Evolutionary conservation across 2,329 filamentous ascomycete species (phyloP).

Genomic region (Colletotrichum sp.): DNA sequence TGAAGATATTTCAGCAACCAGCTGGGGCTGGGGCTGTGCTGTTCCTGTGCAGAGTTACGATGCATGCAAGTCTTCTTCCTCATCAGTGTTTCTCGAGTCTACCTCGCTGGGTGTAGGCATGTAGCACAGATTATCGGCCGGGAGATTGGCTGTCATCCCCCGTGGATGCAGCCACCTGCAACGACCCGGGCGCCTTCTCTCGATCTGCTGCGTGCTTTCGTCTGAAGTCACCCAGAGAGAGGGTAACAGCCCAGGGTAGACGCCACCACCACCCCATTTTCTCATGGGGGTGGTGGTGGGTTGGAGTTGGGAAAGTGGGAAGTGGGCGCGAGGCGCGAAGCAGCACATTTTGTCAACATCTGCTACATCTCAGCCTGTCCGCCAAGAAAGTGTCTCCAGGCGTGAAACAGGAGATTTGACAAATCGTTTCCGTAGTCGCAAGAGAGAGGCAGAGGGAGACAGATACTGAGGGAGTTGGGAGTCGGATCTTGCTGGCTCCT

Average conservation of each 20-base stretch:
- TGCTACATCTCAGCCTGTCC: slow-evolving; percentile 8
- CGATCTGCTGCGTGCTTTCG: slow-evolving; percentile 11
- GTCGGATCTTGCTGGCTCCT: neutral
- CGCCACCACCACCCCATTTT: neutral
- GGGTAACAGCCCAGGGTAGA: neutral
- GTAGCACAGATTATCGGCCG: neutral
- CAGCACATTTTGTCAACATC: neutral
- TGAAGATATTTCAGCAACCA: neutral
- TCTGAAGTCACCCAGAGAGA: slow-evolving; percentile 5
- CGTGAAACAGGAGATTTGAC: slow-evolving; percentile 17
- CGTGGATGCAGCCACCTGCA: slow-evolving; percentile 15
- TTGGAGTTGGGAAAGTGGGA: neutral
- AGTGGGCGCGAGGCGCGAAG: neutral
- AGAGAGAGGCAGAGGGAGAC: neutral
- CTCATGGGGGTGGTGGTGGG: neutral
- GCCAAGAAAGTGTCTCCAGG: slow-evolving; percentile 18
- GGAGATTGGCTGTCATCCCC: slow-evolving; percentile 6
- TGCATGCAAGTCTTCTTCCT: neutral
- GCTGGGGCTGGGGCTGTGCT: neutral
- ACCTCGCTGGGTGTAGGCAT: neutral
- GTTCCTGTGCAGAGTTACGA: neutral
- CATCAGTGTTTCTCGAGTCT: neutral
- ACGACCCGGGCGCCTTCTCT: neutral
- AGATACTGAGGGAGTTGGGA: neutral
- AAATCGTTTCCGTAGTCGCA: neutral